Evolutionary conservation across 2,329 filamentous ascomycete species (phyloP).

Genomic region (Neofusicoccum ribis): DNA sequence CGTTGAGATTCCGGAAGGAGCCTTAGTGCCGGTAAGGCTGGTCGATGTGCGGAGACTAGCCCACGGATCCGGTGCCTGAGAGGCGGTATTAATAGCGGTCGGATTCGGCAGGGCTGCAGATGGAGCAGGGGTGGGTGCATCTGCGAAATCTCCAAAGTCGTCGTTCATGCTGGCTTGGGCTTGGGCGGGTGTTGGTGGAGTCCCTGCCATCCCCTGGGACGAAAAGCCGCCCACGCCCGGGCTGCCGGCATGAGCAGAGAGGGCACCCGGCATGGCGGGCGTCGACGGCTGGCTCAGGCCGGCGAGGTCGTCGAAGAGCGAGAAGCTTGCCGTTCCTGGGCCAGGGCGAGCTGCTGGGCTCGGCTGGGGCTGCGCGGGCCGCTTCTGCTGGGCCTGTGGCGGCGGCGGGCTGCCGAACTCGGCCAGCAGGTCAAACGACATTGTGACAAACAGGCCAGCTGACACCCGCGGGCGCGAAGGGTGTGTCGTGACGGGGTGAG

Average conservation of each 20-base stretch:
- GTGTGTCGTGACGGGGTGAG: neutral
- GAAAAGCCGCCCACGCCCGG: neutral
- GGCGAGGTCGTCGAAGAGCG: slow-evolving; percentile 36
- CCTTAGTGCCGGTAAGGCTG: neutral
- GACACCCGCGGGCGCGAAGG: neutral
- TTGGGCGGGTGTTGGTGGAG: neutral
- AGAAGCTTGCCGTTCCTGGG: slow-evolving; percentile 28
- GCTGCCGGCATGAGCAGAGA: neutral
- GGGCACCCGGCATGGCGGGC: neutral
- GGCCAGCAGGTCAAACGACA: slow-evolving; percentile 23
- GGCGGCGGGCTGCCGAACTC: slow-evolving; percentile 19
- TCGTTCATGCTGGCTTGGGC: slow-evolving; percentile 30
- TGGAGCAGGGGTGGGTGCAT: slow-evolving; percentile 25
- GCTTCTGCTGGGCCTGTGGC: slow-evolving; percentile 1
- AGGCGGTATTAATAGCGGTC: slow-evolving; percentile 2
- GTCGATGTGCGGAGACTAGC: slow-evolving; percentile 14
- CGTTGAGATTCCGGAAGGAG: neutral
- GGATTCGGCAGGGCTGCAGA: slow-evolving; percentile 9
- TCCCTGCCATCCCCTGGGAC: neutral
- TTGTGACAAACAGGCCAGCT: neutral
- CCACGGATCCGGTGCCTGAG: slow-evolving; percentile 16
- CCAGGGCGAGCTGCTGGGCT: slow-evolving; percentile 22
- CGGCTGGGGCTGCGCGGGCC: neutral
- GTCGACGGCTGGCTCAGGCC: neutral
- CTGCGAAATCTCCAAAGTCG: slow-evolving; percentile 46